Evolutionary conservation across 345 rosid genomes (phyloP), one percentile per base, ranked within the genome.

Genomic region (Rhizophora mangle): DNA sequence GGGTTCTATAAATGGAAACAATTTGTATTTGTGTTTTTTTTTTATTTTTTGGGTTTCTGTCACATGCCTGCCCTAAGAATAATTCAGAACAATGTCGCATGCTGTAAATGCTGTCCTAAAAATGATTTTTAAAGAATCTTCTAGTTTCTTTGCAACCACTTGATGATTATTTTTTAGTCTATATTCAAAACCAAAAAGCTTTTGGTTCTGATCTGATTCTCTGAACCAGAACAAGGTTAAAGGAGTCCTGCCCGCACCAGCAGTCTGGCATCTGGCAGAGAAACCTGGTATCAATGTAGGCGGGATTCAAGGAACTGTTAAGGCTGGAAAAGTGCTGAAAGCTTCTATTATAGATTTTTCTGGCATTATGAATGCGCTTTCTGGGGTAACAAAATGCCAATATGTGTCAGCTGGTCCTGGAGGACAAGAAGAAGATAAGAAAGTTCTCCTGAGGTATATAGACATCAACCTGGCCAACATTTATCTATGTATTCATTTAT

Each of bases 91-190:
- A 24, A 24, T 24, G 24, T 24, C 70, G 64, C 79, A 93, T 97
- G 98, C 91, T 31, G 98, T 97, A 62, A 96, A 94, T 77, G 85
- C 94, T 73, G 88, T 93, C 62, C 78, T 91, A 49, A 87, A 84
- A 85, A 77, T 94, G 76, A 78, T 61, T 1, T 87, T 87, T 36
- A 85, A 87, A 65, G 91, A 79, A 24, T 60, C 78, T 16, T 78
- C 49, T 21, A 36, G 54, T 59, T 63, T 9, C 64, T 20, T 4
- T 21, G 15, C 49, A 47, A 13, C 10, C 63, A 15, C 22, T 1
- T 39, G 64, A 62, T 71, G 57, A 3, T 16, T 16, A 47, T 24
- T 54, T 53, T 54, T 9, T 24, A 54, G 26, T 54, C 26, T 11
- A 24, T 36, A 54, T 74, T 19, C 71, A 30, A 80, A 36, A 72